phyloP scores from a whole-genome alignment of 192 early-diverging fungal genomes.

The Chytriomyces confervae region DNA sequence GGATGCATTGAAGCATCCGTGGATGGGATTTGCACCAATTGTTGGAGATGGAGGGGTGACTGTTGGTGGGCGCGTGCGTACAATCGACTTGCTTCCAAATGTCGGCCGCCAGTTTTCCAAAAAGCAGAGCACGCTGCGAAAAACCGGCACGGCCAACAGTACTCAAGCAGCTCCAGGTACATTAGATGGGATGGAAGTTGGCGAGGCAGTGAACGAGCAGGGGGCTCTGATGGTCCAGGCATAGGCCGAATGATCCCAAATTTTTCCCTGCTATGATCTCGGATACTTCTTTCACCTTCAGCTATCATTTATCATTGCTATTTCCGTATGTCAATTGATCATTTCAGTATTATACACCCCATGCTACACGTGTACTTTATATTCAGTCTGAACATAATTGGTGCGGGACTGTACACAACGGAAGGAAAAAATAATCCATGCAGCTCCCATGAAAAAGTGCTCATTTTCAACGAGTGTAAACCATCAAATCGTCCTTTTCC shows the following conservation, averaged over 20 bases:
- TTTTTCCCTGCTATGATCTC: too few species aligned
- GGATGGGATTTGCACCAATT: constrained; percentile 59
- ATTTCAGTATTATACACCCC: neutral
- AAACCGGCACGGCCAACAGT: neutral
- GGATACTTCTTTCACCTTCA: too few species aligned
- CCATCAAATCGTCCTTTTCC: constrained; percentile 30
- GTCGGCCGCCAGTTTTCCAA: constrained; percentile 49
- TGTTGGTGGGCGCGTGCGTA: constrained; percentile 43
- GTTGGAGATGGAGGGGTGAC: neutral
- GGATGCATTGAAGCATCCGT: constrained; percentile 83
- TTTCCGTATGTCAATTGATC: neutral
- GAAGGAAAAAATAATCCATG: too few species aligned
- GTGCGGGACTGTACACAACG: too few species aligned
- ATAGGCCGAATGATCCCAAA: neutral
- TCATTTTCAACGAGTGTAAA: constrained; percentile 24
- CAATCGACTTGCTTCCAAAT: constrained; percentile 81
- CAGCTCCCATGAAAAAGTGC: neutral
- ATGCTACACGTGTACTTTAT: too few species aligned
- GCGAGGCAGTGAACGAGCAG: constrained; percentile 8
- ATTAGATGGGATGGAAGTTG: neutral
- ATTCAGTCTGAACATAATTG: too few species aligned
- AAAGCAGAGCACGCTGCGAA: constrained; percentile 28
- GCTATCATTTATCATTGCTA: too few species aligned
- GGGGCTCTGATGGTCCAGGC: constrained; percentile 22
- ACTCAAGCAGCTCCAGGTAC: neutral